These are phyloP conservation scores for Chrysanthemum lavandulifolium DNA, from an alignment of 129 eudicot species.

Conservation along the genomic window DNA sequence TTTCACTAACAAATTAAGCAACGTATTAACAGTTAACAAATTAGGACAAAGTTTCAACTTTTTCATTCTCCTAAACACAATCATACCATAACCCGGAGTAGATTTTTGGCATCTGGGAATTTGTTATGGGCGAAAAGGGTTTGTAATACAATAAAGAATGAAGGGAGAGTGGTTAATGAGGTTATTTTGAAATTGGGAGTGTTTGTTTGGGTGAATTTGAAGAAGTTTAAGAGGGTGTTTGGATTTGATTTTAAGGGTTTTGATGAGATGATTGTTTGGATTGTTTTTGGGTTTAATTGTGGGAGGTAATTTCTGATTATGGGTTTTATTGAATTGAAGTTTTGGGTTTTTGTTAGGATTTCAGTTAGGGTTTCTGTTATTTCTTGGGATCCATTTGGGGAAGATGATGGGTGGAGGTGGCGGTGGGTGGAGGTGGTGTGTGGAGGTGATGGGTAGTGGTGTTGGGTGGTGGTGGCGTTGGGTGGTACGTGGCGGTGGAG, in stretches of 20 bases:
- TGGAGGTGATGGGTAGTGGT: too few relatives aligned
- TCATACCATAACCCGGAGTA: too few relatives aligned
- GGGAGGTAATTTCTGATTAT: neutral
- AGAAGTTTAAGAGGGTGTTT: slow-evolving; percentile 46
- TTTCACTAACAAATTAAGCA: too few relatives aligned
- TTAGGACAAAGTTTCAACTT: too few relatives aligned
- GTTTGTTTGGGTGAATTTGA: slow-evolving; percentile 36
- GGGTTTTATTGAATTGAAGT: neutral
- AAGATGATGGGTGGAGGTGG: neutral
- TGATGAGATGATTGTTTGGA: slow-evolving; percentile 47
- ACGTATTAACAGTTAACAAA: too few relatives aligned
- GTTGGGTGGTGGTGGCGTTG: too few relatives aligned
- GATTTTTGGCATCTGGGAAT: too few relatives aligned
- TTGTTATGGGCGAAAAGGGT: too few relatives aligned
- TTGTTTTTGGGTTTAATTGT: neutral
- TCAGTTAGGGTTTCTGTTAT: neutral
- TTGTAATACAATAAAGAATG: too few relatives aligned
- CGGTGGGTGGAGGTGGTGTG: too few relatives aligned
- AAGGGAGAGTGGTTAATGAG: slow-evolving; percentile 38
- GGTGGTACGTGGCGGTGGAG: too few relatives aligned
- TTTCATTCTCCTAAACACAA: too few relatives aligned
- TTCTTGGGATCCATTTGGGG: neutral
- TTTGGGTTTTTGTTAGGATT: neutral
- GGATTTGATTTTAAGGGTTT: slow-evolving; percentile 57
- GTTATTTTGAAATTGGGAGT: slow-evolving; percentile 19